Evolutionary conservation across 2,329 filamentous ascomycete species (phyloP), one percentile per base, ranked within the genome.

Genomic region (Xylogone sp.): DNA sequence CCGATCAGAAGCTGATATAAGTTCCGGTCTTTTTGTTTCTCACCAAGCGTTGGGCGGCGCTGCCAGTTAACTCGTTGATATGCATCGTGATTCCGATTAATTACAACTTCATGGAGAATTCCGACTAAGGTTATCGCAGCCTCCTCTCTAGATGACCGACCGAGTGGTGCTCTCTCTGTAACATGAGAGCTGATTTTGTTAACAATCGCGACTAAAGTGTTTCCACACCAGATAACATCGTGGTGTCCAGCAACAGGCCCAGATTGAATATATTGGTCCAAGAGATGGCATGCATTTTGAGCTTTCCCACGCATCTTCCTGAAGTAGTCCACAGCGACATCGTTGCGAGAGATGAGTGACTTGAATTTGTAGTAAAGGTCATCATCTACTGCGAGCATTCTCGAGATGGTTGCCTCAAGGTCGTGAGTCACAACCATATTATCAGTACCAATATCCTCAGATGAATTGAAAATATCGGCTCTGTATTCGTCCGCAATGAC

Each of bases 1-100:
- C 61, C 61, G 31, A 66, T 62, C 27, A 66, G 56, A 20, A 56
- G 56, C 21, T 58, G 4, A 43, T 63, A 66, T 2, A 66, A 52
- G 43, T 65, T 66, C 16, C 62, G 58, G 27, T 62, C 54, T 2
- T 55, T 56, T n/a, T 48, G 47, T 43, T 50, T 58, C 42, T 66
- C 62, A 7, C 52, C 59, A 24, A 57, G 55, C 1, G 47, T 50
- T 48, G 56, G 55, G 22, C 49, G 57, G 42, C 62, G 54, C 12
- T 50, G 43, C 55, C 57, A 60, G 39, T 44, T 55, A 45, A 49
- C 20, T 29, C 56, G 52, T 6, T 54, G 39, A 43, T 62, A 65
- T 9, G 53, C 47, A 42, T 65, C 62, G 12, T 53, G 34, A 43
- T 65, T 65, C 2, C 56, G 58, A 1, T 58, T 45, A 16, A 53